Percentiles rank a stretch among this genome's conserved stretches.
Conservation (phyloP, 2,329 filamentous ascomycete species). For the Grosmannia serpens region DNA sequence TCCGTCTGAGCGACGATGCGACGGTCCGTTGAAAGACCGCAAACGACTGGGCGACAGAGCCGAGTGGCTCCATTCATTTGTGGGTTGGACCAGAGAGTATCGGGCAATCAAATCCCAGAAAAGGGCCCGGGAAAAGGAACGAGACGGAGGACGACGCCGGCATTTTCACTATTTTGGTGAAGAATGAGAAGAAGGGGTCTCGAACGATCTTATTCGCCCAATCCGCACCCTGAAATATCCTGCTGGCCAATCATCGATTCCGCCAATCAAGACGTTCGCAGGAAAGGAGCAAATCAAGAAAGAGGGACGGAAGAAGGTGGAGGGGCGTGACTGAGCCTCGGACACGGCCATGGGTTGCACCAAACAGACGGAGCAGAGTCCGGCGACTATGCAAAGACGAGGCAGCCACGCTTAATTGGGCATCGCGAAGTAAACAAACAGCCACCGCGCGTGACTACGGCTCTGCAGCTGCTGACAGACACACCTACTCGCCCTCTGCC, state of each 20-base stretch:
- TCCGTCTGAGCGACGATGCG: background rate
- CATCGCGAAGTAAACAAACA: slow-evolving; percentile 14
- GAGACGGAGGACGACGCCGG: background rate
- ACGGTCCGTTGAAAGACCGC: background rate
- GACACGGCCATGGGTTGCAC: background rate
- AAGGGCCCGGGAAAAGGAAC: background rate
- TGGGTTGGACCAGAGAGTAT: background rate
- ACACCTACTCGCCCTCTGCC: background rate
- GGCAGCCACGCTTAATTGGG: slow-evolving; percentile 4
- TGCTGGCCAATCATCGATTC: slow-evolving; percentile 7
- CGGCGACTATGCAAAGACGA: background rate
- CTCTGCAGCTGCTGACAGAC: background rate
- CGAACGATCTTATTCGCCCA: slow-evolving; percentile 14
- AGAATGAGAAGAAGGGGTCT: background rate
- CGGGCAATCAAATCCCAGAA: background rate
- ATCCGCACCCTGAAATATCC: slow-evolving; percentile 3
- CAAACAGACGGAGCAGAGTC: background rate
- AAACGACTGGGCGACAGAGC: slow-evolving; percentile 1
- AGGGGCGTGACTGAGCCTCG: background rate
- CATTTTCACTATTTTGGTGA: background rate
- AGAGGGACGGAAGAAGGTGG: background rate
- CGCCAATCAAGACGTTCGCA: slow-evolving; percentile 17
- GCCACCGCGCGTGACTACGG: background rate
- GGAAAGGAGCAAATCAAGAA: slow-evolving; percentile 9
- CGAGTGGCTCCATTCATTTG: background rate